Evolutionary conservation across 2,329 filamentous ascomycete species (phyloP).

Genomic region (Ceratocystis variospora): DNA sequence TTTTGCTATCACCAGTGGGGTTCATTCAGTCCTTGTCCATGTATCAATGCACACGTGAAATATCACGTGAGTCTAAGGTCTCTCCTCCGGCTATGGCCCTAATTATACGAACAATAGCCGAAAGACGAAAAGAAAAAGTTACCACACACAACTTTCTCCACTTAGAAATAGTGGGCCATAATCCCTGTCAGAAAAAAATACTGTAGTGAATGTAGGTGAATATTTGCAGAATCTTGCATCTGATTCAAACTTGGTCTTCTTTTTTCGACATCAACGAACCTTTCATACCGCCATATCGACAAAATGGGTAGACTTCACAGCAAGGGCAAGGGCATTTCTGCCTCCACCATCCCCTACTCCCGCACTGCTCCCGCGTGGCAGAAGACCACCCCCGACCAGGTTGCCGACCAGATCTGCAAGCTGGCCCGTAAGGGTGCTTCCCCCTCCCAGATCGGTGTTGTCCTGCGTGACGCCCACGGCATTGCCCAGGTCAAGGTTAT

Average conservation of each 20-base stretch:
- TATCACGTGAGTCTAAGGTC: slow-evolving; percentile 10
- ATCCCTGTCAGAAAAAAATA: slow-evolving; percentile 7
- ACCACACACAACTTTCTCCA: slow-evolving; percentile 17
- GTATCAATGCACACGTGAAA: background rate
- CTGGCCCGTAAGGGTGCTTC: slow-evolving; percentile 98
- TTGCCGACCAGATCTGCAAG: slow-evolving; percentile 98
- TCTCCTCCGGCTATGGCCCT: slow-evolving; percentile 26
- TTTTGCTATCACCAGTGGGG: slow-evolving; percentile 15
- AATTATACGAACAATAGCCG: slow-evolving; percentile 34
- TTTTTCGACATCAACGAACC: slow-evolving; percentile 18
- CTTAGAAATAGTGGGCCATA: background rate
- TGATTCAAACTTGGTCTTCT: slow-evolving; percentile 13
- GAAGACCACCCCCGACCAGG: slow-evolving; percentile 96
- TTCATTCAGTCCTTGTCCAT: slow-evolving; percentile 13
- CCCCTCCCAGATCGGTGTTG: slow-evolving; percentile 94
- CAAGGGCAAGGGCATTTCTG: slow-evolving; percentile 98
- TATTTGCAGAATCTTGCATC: slow-evolving; percentile 19
- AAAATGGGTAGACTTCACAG: slow-evolving; percentile 96
- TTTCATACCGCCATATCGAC: slow-evolving; percentile 30
- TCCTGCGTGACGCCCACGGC: slow-evolving; percentile 96
- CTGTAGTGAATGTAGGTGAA: background rate
- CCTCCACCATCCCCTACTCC: slow-evolving; percentile 93
- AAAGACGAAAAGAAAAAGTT: slow-evolving; percentile 18
- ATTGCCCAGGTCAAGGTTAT: slow-evolving; percentile 96
- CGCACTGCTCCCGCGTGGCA: slow-evolving; percentile 86